These are phyloP conservation scores for Psilocybe mexicana DNA, from an alignment of 1,284 basidiomycete genomes.

Conservation along the genomic window DNA sequence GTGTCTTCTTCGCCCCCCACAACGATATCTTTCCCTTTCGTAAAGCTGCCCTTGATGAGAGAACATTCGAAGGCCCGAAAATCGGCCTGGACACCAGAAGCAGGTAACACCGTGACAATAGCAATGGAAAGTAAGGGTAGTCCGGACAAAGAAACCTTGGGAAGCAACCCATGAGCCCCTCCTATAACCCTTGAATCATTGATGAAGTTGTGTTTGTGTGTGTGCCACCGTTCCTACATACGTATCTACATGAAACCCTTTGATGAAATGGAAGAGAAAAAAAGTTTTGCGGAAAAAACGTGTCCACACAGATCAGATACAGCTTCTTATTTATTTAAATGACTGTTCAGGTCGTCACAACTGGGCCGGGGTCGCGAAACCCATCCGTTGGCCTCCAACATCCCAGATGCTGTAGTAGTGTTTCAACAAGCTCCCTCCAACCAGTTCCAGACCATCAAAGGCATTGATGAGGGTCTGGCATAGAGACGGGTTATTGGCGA, in stretches of 20 bases:
- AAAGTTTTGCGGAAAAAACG: background rate
- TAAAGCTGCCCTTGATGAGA: background rate
- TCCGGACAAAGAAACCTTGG: background rate
- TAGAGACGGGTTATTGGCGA: constrained; percentile 43
- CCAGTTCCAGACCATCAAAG: constrained; percentile 47
- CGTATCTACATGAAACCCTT: background rate
- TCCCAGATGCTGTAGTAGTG: constrained; percentile 62
- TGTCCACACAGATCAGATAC: no score
- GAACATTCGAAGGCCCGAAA: background rate
- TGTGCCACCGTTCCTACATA: background rate
- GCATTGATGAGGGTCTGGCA: constrained; percentile 61
- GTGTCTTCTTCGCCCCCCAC: background rate
- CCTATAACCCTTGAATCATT: background rate
- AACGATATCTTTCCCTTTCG: background rate
- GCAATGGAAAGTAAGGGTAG: background rate
- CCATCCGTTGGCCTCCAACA: constrained; percentile 45
- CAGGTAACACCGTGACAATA: background rate
- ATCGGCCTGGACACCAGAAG: background rate
- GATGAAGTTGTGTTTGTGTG: background rate
- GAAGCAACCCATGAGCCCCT: background rate
- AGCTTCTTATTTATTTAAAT: no score
- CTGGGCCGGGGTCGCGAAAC: constrained; percentile 42
- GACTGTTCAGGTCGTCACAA: background rate
- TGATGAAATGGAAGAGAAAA: background rate
- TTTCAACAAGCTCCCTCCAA: constrained; percentile 54